phyloP scores from a whole-genome alignment of 768 basidiomycete species.

The Russula emetica region DNA sequence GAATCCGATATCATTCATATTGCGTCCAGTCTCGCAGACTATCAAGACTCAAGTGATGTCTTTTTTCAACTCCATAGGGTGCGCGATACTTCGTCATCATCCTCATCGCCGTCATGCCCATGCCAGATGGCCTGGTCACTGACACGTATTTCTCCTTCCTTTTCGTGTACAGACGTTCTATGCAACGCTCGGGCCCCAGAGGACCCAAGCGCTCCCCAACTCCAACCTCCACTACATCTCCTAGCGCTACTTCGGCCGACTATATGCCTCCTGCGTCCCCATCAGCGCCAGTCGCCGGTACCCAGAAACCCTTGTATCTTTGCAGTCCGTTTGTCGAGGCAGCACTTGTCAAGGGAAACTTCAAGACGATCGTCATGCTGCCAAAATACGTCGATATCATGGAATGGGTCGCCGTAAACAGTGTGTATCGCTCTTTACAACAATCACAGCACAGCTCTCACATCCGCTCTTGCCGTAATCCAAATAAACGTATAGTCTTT shows the following conservation, averaged over 20 bases:
- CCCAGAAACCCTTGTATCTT: conserved; percentile 72
- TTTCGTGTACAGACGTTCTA: conserved; percentile 53
- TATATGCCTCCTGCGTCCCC: conserved; percentile 37
- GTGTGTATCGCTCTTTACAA: conserved; percentile 44
- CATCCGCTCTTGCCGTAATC: not conserved
- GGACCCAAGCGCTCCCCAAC: conserved; percentile 69
- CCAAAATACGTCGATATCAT: conserved; percentile 95
- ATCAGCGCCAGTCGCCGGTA: conserved; percentile 40
- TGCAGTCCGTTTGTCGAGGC: conserved; percentile 94
- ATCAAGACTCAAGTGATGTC: conserved; percentile 48
- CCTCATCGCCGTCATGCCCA: not conserved
- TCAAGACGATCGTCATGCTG: conserved; percentile 95
- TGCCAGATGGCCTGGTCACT: not conserved
- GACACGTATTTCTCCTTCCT: not conserved
- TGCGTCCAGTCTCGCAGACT: not conserved
- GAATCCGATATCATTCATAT: not conserved
- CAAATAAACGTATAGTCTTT: conserved; percentile 55
- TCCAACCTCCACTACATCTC: conserved; percentile 62
- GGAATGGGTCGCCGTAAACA: conserved; percentile 96
- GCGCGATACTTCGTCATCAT: conserved; percentile 28
- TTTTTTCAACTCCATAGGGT: conserved; percentile 83
- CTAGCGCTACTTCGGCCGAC: conserved; percentile 37
- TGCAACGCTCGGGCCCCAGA: conserved; percentile 61
- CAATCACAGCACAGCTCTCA: not conserved
- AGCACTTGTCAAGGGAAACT: conserved; percentile 94